A percentile compares a stretch with the other conserved stretches of the same genome.
These are phyloP conservation scores for Hapsidospora chrysogenum DNA, from an alignment of 495 filamentous ascomycete species.

Conservation along the genomic window DNA sequence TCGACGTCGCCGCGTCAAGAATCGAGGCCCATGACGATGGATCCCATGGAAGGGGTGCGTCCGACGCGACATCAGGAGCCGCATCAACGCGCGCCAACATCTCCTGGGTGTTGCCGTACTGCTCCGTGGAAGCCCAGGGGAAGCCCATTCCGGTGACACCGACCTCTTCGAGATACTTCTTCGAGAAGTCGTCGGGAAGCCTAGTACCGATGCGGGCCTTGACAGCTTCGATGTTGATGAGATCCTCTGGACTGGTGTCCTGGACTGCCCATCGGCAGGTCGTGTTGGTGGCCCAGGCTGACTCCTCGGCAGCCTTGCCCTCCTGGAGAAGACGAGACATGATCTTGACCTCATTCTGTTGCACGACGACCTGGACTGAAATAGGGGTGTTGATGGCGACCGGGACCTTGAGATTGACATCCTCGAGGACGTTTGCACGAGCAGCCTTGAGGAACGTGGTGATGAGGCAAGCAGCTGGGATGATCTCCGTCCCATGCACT, in stretches of 20 bases:
- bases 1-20: conserved; percentile 27
- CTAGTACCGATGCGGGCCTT: background rate
- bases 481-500: conserved; percentile 20
- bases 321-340: no score
- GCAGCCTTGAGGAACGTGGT: conserved; percentile 22
- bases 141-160: conserved; percentile 27
- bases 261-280: no score
- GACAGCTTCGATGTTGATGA: background rate
- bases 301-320: no score
- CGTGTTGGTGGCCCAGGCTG: background rate
- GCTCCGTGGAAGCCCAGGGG: conserved; percentile 25
- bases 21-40: conserved; percentile 24
- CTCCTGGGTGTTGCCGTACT: conserved; percentile 19
- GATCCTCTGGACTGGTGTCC: background rate
- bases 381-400: background rate
- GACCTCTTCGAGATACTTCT: conserved; percentile 22
- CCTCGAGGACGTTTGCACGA: conserved; percentile 7
- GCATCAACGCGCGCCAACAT: conserved; percentile 27
- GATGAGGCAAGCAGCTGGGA: conserved; percentile 21
- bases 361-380: background rate
- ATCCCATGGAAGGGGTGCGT: conserved; percentile 13
- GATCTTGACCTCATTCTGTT: background rate
- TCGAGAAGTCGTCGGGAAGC: conserved; percentile 11
- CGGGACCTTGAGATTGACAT: background rate
- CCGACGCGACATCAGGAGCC: conserved; percentile 4